Conservation (phyloP, 768 basidiomycete species). For the Russula abietina region DNA sequence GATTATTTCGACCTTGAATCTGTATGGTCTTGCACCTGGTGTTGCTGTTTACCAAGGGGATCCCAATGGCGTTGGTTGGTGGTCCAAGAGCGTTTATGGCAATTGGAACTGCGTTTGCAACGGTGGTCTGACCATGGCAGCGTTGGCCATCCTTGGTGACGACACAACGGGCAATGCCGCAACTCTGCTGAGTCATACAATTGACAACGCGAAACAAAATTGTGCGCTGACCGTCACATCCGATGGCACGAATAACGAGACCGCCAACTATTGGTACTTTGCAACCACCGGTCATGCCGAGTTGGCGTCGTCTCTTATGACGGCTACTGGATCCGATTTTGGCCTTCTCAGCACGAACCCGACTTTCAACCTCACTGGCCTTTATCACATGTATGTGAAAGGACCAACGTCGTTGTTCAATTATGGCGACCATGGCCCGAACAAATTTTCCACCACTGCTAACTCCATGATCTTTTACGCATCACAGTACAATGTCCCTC, state of each 20-base stretch:
- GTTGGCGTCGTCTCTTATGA: slow-evolving; percentile 72
- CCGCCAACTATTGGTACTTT: slow-evolving; percentile 93
- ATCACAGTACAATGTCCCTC: slow-evolving; percentile 57
- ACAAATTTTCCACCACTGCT: slow-evolving; percentile 93
- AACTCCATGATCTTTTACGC: slow-evolving; percentile 82
- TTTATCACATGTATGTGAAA: slow-evolving; percentile 84
- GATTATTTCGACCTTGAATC: slow-evolving; percentile 68
- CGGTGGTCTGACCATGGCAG: slow-evolving; percentile 78
- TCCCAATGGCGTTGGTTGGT: slow-evolving; percentile 58
- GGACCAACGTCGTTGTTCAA: slow-evolving; percentile 86
- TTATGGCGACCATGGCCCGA: slow-evolving; percentile 82
- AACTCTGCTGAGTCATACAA: slow-evolving; percentile 58
- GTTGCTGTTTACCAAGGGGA: slow-evolving; percentile 43
- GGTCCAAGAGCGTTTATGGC: slow-evolving; percentile 64
- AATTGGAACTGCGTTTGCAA: slow-evolving; percentile 99
- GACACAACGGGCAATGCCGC: slow-evolving; percentile 68
- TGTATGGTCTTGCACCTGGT: slow-evolving; percentile 71
- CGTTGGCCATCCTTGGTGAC: slow-evolving; percentile 85
- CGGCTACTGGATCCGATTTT: slow-evolving; percentile 81
- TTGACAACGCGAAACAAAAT: slow-evolving; percentile 69
- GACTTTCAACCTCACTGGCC: slow-evolving; percentile 64
- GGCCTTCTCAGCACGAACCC: slow-evolving; percentile 65
- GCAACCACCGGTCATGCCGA: slow-evolving; percentile 89
- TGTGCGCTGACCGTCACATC: slow-evolving; percentile 48
- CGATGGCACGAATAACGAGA: slow-evolving; percentile 93